These are phyloP conservation scores for Leucosporidium scottii DNA, from an alignment of 768 basidiomycete species.

Conservation along the genomic window DNA sequence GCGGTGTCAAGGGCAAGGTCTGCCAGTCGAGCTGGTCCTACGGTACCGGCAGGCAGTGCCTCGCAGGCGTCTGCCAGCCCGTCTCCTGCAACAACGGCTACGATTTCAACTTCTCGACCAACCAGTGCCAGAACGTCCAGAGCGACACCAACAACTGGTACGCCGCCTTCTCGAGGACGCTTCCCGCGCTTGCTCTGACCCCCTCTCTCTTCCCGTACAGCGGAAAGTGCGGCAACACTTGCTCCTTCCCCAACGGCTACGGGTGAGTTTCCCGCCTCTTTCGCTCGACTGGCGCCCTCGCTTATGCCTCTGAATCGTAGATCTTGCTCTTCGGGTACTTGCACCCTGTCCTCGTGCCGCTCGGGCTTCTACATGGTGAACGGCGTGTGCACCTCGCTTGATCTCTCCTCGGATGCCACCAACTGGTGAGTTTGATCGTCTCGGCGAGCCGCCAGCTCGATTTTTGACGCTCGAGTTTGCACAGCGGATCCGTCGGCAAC, in stretches of 20 bases:
- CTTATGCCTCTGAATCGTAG: background rate
- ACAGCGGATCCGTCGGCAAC: conserved; percentile 10
- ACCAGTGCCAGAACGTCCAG: background rate
- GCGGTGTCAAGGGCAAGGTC: conserved; percentile 7
- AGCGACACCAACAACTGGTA: conserved; percentile 11
- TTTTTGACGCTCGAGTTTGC: background rate
- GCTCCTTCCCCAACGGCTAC: conserved; percentile 21
- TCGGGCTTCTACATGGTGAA: background rate
- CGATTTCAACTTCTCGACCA: background rate
- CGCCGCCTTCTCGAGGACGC: background rate
- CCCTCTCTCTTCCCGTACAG: no score
- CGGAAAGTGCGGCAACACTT: conserved; percentile 15
- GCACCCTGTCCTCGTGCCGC: background rate
- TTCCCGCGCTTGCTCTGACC: no score
- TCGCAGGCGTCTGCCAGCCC: conserved; percentile 4
- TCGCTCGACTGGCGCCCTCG: background rate
- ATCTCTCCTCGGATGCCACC: background rate
- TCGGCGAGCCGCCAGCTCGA: no score
- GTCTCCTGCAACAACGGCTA: conserved; percentile 6
- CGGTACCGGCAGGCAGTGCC: conserved; percentile 9
- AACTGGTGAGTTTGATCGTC: background rate
- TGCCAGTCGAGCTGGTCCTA: conserved; percentile 7
- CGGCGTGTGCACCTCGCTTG: background rate
- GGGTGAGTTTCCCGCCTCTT: conserved; percentile 12
- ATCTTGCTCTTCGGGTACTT: background rate